phyloP scores from a whole-genome alignment of 345 rosid genomes.

The Gossypium arboreum region DNA sequence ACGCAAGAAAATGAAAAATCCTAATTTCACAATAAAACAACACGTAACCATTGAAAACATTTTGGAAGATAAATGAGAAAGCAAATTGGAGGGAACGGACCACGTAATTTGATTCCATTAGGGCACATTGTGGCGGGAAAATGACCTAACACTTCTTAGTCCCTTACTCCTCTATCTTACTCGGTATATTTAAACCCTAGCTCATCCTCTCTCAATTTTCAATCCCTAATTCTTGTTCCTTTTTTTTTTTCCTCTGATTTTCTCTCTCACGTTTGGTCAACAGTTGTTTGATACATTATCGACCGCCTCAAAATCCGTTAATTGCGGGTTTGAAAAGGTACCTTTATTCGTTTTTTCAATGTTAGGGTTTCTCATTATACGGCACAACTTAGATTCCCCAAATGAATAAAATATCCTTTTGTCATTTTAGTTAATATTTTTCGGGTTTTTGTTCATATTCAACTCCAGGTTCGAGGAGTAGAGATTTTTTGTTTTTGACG shows the following conservation, averaged over 20 bases:
- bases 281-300: background rate
- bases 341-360: background rate
- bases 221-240: background rate
- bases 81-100: slow-evolving; percentile 9
- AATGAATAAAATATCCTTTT: background rate
- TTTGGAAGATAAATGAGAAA: background rate
- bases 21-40: no score
- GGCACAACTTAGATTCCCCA: background rate
- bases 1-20: no score
- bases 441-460: background rate
- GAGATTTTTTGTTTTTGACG: background rate
- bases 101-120: slow-evolving; percentile 1
- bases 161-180: background rate
- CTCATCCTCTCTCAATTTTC: background rate
- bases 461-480: background rate
- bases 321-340: background rate
- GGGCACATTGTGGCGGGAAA: slow-evolving; percentile 19
- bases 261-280: background rate
- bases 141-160: background rate
- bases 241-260: background rate
- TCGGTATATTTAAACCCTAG: background rate
- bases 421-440: background rate
- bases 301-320: background rate
- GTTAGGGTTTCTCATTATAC: slow-evolving; percentile 1
- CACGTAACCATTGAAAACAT: background rate